Base-by-base conservation (phyloP, 2,329 filamentous ascomycete genomes). In the Alternaria dauci region DNA sequence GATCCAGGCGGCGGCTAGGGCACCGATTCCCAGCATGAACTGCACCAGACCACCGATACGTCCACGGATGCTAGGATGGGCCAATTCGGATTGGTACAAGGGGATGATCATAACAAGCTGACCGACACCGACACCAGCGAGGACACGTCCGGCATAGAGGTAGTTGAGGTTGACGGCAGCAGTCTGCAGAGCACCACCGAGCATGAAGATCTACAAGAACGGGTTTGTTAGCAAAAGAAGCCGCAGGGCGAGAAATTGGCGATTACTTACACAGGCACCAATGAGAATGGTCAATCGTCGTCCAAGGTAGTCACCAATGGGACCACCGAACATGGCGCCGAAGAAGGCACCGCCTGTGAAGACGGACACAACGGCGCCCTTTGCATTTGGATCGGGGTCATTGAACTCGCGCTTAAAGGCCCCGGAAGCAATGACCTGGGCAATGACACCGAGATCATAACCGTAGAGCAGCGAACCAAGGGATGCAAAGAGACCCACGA, bases 1-100 rank as follows among this genome's bases (percentile, higher is more conserved):
- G 48, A 91, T 87, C 91, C 91, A 93, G 0, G 88, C 84, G 8
- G 92, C 91, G 16, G 88, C 80, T 2, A 95, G 84, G 16, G 90
- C 82, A 58, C 92, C 92, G 28, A 94, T 86, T 1, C 91, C 91
- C 52, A 94, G 76, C 91, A 94, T 94, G 73, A 94, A 93, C 70
- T 94, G 91, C 76, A 94, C 91, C 4, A 94, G 81, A 30, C 88
- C 86, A 0, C 91, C 93, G 32, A 95, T 85, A 63, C 88, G 83
- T 12, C 91, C 92, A 75, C 92, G 87, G 70, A 94, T 94, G 59
- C 85, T 86, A 1, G 92, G 92, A 74, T 94, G 92, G 4, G 89
- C 88, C 25, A 94, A 84, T 72, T 95, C 92, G 23, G 90, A 91
- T 74, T 94, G 91, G 74, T 93, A 94, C 0, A 94, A 78, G 2